Base-by-base conservation (phyloP, 108 stramenopile species). In the Nannochloropsis salina region DNA sequence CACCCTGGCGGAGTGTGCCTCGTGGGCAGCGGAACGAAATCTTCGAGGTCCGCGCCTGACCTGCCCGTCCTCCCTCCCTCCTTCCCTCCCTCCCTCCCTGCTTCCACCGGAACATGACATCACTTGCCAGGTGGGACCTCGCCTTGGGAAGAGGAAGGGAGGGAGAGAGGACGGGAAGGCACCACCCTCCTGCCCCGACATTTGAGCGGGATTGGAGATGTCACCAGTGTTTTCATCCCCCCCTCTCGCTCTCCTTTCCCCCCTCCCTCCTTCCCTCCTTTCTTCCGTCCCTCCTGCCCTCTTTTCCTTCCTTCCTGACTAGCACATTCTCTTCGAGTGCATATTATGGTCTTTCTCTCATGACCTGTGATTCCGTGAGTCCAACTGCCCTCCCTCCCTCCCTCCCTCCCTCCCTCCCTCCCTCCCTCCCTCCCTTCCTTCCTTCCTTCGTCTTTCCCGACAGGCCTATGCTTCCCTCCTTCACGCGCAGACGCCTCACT, bases 401-500 rank as follows among this genome's bases (percentile, higher is more conserved):
- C 47, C 47, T 9, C 10, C 47, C 42, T 82, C 82, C 42, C 82
- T 42, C 42, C 82, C 42, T 42, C 12, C 82, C 42, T 82, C 42
- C 82, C 47, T 51, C 12, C 47, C 47, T 51, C 47, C 47, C 12
- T 51, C 47, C 47, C 20, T 51, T 18, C 80, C 79, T 51, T 20
- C 15, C 8, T 10, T 85, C 42, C 18, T 81, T n/a, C 47, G 79
- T 18, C 80, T 44, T 44, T 44, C 42, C 40, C n/a, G 61, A 9
- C 9, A 40, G 21, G 84, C 11, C 22, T 84, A 84, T 61, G 85
- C 85, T 8, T 43, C 41, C 22, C 80, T 85, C 43, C 44, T 9
- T 20, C 80, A 81, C 61, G 80, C 79, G 51, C 15, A 41, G 31
- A 9, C n/a, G 9, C 85, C 11, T 10, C 89, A 89, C 42, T 40